phyloP scores from a whole-genome alignment of 2,329 filamentous ascomycete genomes.

The Leptographium flavum region DNA sequence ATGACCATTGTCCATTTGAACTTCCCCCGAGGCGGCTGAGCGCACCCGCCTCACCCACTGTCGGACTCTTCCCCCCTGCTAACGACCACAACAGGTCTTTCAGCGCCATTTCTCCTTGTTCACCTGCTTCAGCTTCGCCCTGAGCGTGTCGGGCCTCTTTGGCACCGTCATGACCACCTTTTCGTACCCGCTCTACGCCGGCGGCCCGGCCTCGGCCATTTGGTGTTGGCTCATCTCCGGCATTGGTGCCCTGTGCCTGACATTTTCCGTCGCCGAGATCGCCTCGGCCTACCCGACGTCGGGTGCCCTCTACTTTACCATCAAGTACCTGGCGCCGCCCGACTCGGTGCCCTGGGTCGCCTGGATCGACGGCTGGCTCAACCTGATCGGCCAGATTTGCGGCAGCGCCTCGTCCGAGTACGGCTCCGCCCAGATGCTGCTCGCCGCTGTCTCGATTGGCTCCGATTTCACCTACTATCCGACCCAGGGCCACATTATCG shows the following conservation, averaged over 20 bases:
- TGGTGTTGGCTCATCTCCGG: constrained; percentile 47
- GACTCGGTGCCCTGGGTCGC: constrained; percentile 32
- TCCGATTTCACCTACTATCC: constrained; percentile 31
- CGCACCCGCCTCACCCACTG: neutral
- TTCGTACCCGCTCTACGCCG: constrained; percentile 35
- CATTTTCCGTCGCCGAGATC: constrained; percentile 38
- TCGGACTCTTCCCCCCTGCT: neutral
- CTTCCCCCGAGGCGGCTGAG: too few relatives aligned
- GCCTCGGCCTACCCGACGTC: constrained; percentile 44
- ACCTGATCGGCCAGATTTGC: constrained; percentile 35
- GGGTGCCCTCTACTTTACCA: constrained; percentile 34
- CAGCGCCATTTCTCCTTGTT: constrained; percentile 45
- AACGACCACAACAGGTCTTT: constrained; percentile 28
- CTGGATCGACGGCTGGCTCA: constrained; percentile 35
- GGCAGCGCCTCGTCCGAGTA: constrained; percentile 44
- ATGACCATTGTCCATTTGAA: too few relatives aligned
- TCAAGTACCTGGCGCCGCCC: constrained; percentile 35
- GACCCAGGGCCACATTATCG: constrained; percentile 30
- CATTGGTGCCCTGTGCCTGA: constrained; percentile 40
- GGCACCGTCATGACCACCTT: constrained; percentile 42
- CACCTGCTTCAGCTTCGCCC: constrained; percentile 43
- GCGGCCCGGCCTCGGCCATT: constrained; percentile 36
- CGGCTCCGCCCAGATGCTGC: constrained; percentile 39
- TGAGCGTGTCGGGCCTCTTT: constrained; percentile 41
- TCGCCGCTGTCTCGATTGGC: constrained; percentile 38